Base-by-base conservation (phyloP, 225 moss, liverwort and hornwort species). In the Polytrichum commune region DNA sequence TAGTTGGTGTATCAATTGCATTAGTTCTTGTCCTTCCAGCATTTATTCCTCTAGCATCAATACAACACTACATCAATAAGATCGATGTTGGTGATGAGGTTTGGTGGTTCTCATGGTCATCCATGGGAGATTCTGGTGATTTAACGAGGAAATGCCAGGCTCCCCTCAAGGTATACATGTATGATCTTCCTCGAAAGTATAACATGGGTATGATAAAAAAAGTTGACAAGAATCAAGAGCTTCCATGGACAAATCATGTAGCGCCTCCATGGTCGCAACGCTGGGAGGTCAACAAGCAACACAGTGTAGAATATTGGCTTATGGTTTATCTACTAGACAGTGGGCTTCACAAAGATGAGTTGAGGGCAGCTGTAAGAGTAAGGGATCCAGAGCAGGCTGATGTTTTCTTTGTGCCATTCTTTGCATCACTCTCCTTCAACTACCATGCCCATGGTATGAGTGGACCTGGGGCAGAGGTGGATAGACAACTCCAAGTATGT, bases 291-390 rank as follows among this genome's bases (percentile, higher is more conserved):
- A 91, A 85, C 69, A 91, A 82, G 68, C 97, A 98, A 74, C 93
- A 98, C 74, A 95, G 79, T 77, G 88, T 95, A 22, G 97, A 98
- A 62, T 95, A 93, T 73, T 98, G 95, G 92, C 24, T 98, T 88
- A 87, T 89, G 91, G 74, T 80, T 69, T 84, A 95, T 73, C 71
- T 98, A 16, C 29, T 98, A 19, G 81, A 91, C 70, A 77, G 55
- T 53, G 73, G 72, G 69, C 72, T 77, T 26, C 71, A 38, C 3
- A 68, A 66, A 53, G 77, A 85, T 66, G 80, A 70, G 35, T 72
- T 75, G 63, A 81, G 77, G 72, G 77, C 73, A 5, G 86, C 85
- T 69, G 18, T 89, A 27, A 80, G 91, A 73, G 97, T 95, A 3
- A 63, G n/a, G 18, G 67, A 83, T 73, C 95, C 95, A 35, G 84